Evolutionary conservation across 495 filamentous ascomycete species (phyloP), one percentile per base, ranked within the genome.

Genomic region (Lepraria neglecta): DNA sequence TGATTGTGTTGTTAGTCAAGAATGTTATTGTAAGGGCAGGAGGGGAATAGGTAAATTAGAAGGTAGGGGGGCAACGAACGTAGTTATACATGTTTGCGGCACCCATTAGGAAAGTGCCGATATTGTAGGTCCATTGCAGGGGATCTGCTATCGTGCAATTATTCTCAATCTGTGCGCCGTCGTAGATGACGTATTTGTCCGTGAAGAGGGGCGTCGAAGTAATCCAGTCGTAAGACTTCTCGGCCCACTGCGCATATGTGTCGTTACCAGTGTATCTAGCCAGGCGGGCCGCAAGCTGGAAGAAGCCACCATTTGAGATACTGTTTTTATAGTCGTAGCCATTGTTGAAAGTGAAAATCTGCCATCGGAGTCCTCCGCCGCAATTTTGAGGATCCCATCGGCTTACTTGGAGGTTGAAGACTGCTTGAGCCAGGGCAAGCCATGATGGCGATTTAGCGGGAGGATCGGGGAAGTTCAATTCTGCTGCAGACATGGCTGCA

Each of bases 31-130:
- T 42, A 30, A 21, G 33, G 12, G 35, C 12, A 38, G 35, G 12
- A 24, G 24, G 4, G 35, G 7, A 10, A 19, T 35, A 44, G 43
- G 14, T n/a, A 17, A 62, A 33, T 24, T 30, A 48, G 54, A 31
- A 28, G 17, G 10, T n/a, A 1, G n/a, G 19, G 4, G n/a, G 27
- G 42, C 15, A 12, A 68, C 77, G 58, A 71, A 85, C 82, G 58
- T 77, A 78, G 64, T 87, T 86, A 70, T 84, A 86, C 81, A 91
- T 86, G 63, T 83, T 84, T n/a, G 86, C 85, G 2, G 82, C 78
- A 11, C 84, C 87, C 33, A 82, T 81, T 3, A 90, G 72, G 58
- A 85, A 81, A 15, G 85, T 78, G 59, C 86, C 87, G 50, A 84
- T 79, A 62, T 90, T 90, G 64, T 89, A 87, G 2, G 84, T 80